Base-by-base conservation (phyloP, 192 early-diverging fungal genomes). In the Gamsiella multidivaricata region DNA sequence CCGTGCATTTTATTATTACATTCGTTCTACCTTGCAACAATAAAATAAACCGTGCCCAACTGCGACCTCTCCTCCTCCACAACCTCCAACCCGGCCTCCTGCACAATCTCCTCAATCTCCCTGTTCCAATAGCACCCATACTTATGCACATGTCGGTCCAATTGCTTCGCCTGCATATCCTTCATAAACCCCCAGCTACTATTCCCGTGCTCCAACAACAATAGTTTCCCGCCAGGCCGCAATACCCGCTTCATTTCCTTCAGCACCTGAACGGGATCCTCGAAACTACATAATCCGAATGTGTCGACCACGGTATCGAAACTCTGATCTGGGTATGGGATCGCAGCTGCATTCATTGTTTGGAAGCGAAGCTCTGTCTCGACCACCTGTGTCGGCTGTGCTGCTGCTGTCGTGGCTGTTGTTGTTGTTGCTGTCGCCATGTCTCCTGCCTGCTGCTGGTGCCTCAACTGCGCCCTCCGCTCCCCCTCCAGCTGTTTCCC, bases 81-180 rank as follows among this genome's bases (percentile, higher is more conserved):
- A 14, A 78, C 41, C 33, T 57, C 52, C 23, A 78, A n/a, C 31
- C 74, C 74, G 18, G 74, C 74, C 39, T 78, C 74, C 26, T 25
- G 17, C 1, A 78, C 65, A n/a, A 78, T 29, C 3, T 69, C 65
- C 20, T 63, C 61, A 55, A 78, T 78, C 55, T 78, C 74, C 1
- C 74, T 51, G 26, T 78, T 78, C 74, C 74, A 78, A 23, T 78
- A 78, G 33, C 74, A 78, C 7, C 74, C 74, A 59, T 78, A 78
- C 61, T 78, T 78, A 60, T 78, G 74, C 32, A 78, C 74, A 69
- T 78, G 74, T 26, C 47, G 51, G 33, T 78, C 74, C 31, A 78
- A 32, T 28, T 78, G 50, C 46, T 68, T 68, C 0, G 74, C 74
- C 49, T 78, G 74, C 74, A 78, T 78, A 32, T 78, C 61, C 66